A percentile compares a stretch with the other conserved stretches of the same genome.
phyloP scores from a whole-genome alignment of 306 rosid species.

The Calophaca sinica region DNA sequence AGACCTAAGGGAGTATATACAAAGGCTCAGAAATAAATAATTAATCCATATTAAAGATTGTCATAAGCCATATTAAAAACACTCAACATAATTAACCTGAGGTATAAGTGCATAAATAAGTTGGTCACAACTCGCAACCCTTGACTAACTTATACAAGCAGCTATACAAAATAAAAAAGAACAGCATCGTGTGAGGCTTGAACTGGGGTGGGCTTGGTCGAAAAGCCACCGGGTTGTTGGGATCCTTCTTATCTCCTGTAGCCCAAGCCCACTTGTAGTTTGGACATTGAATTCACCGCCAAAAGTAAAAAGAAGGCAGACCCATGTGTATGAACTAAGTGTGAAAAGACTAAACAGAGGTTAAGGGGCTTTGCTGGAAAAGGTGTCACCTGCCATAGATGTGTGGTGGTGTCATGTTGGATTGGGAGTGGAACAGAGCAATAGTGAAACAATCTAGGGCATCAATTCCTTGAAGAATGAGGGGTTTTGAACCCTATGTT shows the following conservation, averaged over 20 bases:
- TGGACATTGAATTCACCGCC: neutral
- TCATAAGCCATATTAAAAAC: slow-evolving; percentile 4
- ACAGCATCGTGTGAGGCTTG: neutral
- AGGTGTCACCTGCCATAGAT: neutral
- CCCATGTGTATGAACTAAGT: neutral
- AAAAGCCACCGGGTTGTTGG: neutral
- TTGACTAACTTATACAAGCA: neutral
- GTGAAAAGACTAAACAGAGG: neutral
- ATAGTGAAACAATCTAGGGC: slow-evolving; percentile 15
- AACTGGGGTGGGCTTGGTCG: neutral
- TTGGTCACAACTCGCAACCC: neutral
- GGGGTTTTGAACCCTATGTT: slow-evolving; percentile 12
- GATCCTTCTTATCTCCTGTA: neutral
- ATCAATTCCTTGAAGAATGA: slow-evolving; percentile 14
- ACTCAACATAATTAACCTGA: neutral
- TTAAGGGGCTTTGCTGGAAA: slow-evolving; percentile 14
- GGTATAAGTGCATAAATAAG: neutral
- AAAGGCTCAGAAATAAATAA: neutral
- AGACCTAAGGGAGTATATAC: too few species aligned
- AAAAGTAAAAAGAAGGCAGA: slow-evolving; percentile 16
- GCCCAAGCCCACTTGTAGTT: neutral
- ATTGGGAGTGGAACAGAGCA: slow-evolving; percentile 13
- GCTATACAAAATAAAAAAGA: neutral
- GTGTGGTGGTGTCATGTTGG: neutral
- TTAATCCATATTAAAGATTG: slow-evolving; percentile 13